Evolutionary conservation across 148 eudicot species (phyloP).

Genomic region (Rhododendron henanense): DNA sequence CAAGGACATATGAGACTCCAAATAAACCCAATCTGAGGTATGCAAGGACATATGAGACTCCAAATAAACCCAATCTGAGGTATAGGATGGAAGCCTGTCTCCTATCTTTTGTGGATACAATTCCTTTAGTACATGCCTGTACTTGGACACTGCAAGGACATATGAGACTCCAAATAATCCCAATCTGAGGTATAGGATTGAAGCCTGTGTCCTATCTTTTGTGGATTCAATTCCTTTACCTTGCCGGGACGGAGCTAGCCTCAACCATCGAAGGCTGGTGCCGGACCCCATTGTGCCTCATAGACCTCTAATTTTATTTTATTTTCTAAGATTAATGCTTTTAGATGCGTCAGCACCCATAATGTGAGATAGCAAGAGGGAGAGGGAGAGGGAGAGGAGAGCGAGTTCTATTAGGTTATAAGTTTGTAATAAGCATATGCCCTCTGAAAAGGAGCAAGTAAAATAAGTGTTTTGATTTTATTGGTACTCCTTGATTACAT

Average conservation of each 20-base stretch:
- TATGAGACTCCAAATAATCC: not conserved
- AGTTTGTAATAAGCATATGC: not conserved
- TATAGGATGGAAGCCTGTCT: not conserved
- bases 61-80: not conserved
- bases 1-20: not conserved
- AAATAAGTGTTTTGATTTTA: not conserved
- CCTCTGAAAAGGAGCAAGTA: not conserved
- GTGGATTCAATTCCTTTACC: not conserved
- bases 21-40: not conserved
- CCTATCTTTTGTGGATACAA: not conserved
- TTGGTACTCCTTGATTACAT: not conserved
- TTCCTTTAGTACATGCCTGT: not conserved
- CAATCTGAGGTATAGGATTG: not conserved
- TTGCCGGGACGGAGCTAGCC: not conserved
- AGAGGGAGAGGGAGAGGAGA: not conserved
- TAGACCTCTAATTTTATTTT: not conserved
- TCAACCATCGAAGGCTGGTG: not conserved
- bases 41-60: not conserved
- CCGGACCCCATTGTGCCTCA: not conserved
- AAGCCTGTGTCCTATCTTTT: not conserved
- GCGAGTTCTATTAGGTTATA: not conserved
- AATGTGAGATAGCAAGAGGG: not conserved
- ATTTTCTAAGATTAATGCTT: not conserved
- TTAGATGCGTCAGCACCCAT: not conserved
- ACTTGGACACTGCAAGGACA: conserved; percentile 7